Conservation (phyloP, 2,329 filamentous ascomycete genomes). For the Aspergillus novofumigatus region DNA sequence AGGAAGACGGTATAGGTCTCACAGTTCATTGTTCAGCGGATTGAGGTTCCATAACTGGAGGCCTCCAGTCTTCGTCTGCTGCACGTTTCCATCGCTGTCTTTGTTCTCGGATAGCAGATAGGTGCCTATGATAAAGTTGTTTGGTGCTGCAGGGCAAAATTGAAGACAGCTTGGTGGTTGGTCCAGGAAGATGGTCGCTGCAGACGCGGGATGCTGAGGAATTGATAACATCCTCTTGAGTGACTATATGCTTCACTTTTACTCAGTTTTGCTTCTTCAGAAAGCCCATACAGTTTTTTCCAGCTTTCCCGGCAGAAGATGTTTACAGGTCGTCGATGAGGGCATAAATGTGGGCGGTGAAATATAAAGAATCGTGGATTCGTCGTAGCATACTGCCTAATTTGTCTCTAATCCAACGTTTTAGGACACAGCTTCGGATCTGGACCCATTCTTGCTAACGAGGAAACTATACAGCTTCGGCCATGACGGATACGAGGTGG, state of each 20-base stretch:
- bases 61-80: constrained; percentile 68
- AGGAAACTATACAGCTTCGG: not conserved
- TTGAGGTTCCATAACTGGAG: constrained; percentile 62
- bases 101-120: constrained; percentile 60
- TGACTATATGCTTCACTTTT: not conserved
- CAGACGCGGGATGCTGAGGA: constrained; percentile 26
- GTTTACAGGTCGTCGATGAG: not conserved
- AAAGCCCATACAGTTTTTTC: not conserved
- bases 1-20: not conserved
- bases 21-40: constrained; percentile 25
- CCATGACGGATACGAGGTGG: not conserved
- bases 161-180: constrained; percentile 44
- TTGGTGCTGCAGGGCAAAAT: constrained; percentile 45
- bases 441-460: not conserved
- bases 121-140: constrained; percentile 75
- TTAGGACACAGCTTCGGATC: not conserved
- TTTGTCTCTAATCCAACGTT: not conserved
- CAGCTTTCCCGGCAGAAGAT: not conserved
- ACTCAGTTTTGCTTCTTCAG: not conserved
- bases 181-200: constrained; percentile 35
- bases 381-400: not conserved
- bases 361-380: not conserved
- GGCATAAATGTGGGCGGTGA: not conserved
- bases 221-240: not conserved
- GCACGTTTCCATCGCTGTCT: constrained; percentile 21